Conservation (phyloP, 2,329 filamentous ascomycete genomes). For the Neocatenulostroma microsporum region DNA sequence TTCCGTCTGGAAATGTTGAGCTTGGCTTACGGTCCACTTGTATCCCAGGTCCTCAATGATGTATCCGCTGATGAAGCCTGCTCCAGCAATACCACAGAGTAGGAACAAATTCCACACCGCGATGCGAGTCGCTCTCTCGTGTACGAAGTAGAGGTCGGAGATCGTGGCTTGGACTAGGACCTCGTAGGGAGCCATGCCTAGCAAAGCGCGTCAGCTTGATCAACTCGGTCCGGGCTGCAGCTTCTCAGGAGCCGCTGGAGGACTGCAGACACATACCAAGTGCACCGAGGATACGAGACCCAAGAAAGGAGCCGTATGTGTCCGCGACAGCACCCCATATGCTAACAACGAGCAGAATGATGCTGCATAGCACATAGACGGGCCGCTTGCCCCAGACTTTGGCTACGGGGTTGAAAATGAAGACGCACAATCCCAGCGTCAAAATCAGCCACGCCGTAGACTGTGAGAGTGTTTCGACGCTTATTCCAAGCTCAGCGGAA, state of each 20-base stretch:
- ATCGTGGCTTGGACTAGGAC: constrained; percentile 46
- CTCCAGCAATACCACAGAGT: constrained; percentile 33
- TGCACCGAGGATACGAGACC: constrained; percentile 40
- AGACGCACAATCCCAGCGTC: constrained; percentile 41
- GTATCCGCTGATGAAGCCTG: constrained; percentile 33
- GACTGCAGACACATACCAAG: no score
- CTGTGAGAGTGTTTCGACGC: constrained; percentile 38
- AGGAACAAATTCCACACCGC: constrained; percentile 36
- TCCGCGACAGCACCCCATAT: constrained; percentile 40
- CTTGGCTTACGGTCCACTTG: no score
- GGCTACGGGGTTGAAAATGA: constrained; percentile 44
- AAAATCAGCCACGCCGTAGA: constrained; percentile 45
- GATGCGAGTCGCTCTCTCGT: constrained; percentile 34
- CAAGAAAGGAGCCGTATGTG: constrained; percentile 41
- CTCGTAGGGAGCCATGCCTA: constrained; percentile 57
- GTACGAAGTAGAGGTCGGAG: constrained; percentile 37
- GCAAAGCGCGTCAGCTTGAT: no score
- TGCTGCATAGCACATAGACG: constrained; percentile 41
- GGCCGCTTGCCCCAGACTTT: constrained; percentile 46
- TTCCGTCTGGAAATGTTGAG: no score
- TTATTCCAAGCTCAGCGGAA: constrained; percentile 37
- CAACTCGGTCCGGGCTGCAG: no score
- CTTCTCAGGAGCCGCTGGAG: no score
- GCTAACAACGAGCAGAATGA: constrained; percentile 41
- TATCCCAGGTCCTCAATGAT: constrained; percentile 36